A percentile compares a stretch with the other conserved stretches of the same genome.
Conservation (phyloP, 1,284 basidiomycete genomes). For the Flammula alnicola region DNA sequence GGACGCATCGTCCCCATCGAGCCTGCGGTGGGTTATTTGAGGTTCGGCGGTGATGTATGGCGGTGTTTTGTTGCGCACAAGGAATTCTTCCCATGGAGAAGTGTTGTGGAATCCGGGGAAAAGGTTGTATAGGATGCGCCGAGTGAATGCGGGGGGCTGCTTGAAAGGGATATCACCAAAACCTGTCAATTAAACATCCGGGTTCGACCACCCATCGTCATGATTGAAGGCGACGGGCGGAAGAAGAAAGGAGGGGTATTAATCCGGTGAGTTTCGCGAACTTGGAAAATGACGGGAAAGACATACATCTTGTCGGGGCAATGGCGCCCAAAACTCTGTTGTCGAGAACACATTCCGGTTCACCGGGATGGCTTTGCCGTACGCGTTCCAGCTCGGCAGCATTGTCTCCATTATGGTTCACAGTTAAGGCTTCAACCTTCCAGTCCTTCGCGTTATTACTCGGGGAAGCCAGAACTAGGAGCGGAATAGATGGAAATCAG, state of each 20-base stretch:
- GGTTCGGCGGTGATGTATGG: constrained; percentile 71
- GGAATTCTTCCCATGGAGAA: constrained; percentile 67
- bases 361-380: constrained; percentile 62
- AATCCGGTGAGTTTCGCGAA: constrained; percentile 5
- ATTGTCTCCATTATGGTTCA: constrained; percentile 67
- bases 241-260: constrained; percentile 11
- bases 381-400: constrained; percentile 62
- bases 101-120: constrained; percentile 64
- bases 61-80: constrained; percentile 63
- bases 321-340: constrained; percentile 70
- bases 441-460: constrained; percentile 47
- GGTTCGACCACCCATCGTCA: background rate
- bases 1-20: constrained; percentile 37
- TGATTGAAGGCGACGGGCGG: background rate
- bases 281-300: constrained; percentile 1
- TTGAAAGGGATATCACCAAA: constrained; percentile 75
- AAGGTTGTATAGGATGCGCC: constrained; percentile 68
- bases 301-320: constrained; percentile 70
- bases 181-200: constrained; percentile 41
- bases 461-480: constrained; percentile 56
- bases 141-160: constrained; percentile 70
- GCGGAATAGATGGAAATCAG: constrained; percentile 12
- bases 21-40: constrained; percentile 59
- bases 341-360: constrained; percentile 64
- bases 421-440: constrained; percentile 59